Conservation (phyloP, 2,329 filamentous ascomycete species). For the Pyrenophora seminiperda region DNA sequence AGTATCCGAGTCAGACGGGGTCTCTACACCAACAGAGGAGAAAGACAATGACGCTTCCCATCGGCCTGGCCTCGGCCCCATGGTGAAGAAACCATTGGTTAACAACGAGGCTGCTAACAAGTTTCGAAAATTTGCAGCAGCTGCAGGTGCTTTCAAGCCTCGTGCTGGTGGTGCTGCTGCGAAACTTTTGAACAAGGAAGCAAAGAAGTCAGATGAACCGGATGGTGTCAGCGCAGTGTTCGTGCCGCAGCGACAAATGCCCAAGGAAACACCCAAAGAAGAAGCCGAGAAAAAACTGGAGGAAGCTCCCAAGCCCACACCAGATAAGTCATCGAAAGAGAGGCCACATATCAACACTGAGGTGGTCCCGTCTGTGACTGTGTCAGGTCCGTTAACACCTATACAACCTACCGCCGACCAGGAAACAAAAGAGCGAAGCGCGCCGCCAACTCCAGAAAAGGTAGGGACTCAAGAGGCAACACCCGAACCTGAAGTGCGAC, state of each 20-base stretch:
- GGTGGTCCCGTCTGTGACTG: conserved; percentile 41
- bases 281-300: conserved; percentile 36
- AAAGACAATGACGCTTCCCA: conserved; percentile 60
- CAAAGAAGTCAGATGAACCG: conserved; percentile 68
- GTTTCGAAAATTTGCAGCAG: conserved; percentile 78
- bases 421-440: conserved; percentile 34
- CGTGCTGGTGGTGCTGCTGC: conserved; percentile 85
- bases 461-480: conserved; percentile 22
- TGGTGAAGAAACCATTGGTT: conserved; percentile 82
- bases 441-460: conserved; percentile 48
- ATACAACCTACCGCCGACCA: conserved; percentile 20
- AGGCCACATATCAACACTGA: conserved; percentile 40
- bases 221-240: conserved; percentile 92
- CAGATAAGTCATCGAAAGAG: conserved; percentile 38
- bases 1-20: conserved; percentile 10
- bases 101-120: conserved; percentile 74
- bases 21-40: conserved; percentile 30
- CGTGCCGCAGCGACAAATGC: conserved; percentile 62
- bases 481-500: conserved; percentile 54
- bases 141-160: conserved; percentile 77
- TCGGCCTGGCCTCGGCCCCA: conserved; percentile 83
- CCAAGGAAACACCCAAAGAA: conserved; percentile 33
- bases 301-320: conserved; percentile 24
- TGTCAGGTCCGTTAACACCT: conserved; percentile 40
- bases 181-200: conserved; percentile 65